Base-by-base conservation (phyloP, 73 alveolate genomes). In the Breviolum minutum region DNA sequence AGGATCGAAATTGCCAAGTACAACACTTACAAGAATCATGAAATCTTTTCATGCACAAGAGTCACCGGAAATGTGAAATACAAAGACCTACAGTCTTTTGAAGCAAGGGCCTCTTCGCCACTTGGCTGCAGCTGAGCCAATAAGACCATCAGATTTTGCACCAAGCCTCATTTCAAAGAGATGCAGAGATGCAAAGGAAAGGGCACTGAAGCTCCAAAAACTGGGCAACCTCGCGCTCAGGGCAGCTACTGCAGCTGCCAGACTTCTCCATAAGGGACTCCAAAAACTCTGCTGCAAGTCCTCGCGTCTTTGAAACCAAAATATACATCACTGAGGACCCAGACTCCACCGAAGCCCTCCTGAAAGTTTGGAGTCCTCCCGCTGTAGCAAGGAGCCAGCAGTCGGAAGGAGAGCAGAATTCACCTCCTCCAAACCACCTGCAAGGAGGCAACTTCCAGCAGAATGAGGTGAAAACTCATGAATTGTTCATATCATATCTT, bases 261-360 rank as follows among this genome's bases (percentile, higher is more conserved):
- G 96, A 68, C 87, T 89, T 89, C 87, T 89, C 96, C 96, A 89
- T 48, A 61, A 89, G 32, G 29, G 96, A 71, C 76, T 89, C 96
- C 84, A 86, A 79, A n/a, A 86, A 66, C 70, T 68, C 84, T 4
- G 70, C 95, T 8, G 84, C 95, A 63, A n/a, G 82, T 62, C 80
- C 77, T 81, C 17, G 64, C 90, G 54, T 40, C 54, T 40, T 40
- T 40, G 54, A 40, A 40, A 40, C 54, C 54, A 40, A 40, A 40
- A 40, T 40, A 0, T 40, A 40, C 54, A 40, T 40, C 54, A 22
- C n/a, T 6, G 2, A 68, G 24, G 24, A 22, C 77, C 8, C 8
- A 14, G n/a, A 14, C 77, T 68, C 4, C 4, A 6, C 6, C 77
- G 17, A 6, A 1, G n/a, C 17, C 24, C 77, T 68, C 90, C 92